A percentile compares a stretch with the other conserved stretches of the same genome.
These are phyloP conservation scores for Catunica adiposa DNA, from an alignment of 2,329 filamentous ascomycete species.

Conservation along the genomic window DNA sequence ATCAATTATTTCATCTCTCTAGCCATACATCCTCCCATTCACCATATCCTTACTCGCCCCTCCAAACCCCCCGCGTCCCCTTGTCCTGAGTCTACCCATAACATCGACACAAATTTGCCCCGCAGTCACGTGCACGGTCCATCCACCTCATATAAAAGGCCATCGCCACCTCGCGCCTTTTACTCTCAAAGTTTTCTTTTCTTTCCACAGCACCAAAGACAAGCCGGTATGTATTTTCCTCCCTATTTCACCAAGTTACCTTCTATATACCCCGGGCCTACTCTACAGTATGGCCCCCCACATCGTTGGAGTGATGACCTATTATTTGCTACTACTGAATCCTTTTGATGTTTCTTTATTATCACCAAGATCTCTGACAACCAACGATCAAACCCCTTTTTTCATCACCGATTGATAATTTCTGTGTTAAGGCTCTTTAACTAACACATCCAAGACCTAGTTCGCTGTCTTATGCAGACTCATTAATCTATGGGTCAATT, in stretches of 20 bases:
- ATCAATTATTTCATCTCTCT: too few species aligned
- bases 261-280: conserved; percentile 5
- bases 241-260: conserved; percentile 1
- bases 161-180: too few species aligned
- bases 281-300: neutral
- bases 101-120: neutral
- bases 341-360: conserved; percentile 37
- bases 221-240: conserved; percentile 1
- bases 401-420: neutral
- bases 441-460: neutral
- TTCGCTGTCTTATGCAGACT: too few species aligned
- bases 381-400: neutral
- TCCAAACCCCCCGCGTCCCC: neutral
- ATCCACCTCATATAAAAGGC: conserved; percentile 9
- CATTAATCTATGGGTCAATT: conserved; percentile 27
- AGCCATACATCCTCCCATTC: too few species aligned
- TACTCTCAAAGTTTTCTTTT: too few species aligned
- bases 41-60: too few species aligned
- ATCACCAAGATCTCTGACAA: conserved; percentile 63
- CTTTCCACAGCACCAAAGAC: too few species aligned
- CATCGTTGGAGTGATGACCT: conserved; percentile 32
- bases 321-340: conserved; percentile 30
- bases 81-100: neutral
- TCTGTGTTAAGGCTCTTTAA: neutral
- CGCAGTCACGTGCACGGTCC: neutral